phyloP scores from a whole-genome alignment of 2,329 filamentous ascomycete genomes.

The Alternaria alternata region DNA sequence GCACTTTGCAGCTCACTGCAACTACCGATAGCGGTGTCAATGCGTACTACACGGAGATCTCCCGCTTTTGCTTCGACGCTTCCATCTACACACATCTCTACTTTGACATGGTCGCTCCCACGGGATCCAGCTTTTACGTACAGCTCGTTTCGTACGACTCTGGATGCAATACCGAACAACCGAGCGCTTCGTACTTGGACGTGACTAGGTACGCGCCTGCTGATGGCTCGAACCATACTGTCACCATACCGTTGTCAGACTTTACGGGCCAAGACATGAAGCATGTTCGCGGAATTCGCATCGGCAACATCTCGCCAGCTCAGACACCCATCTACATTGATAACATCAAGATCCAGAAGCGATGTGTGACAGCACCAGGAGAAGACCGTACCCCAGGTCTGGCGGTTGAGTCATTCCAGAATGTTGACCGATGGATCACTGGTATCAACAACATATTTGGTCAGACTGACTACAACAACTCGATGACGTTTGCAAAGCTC shows the following conservation, averaged over 20 bases:
- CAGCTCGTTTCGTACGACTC: slow-evolving; percentile 17
- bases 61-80: slow-evolving; percentile 17
- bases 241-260: slow-evolving; percentile 13
- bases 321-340: slow-evolving; percentile 16
- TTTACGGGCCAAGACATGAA: slow-evolving; percentile 16
- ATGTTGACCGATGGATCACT: slow-evolving; percentile 16
- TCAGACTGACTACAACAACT: slow-evolving; percentile 14
- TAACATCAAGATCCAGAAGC: slow-evolving; percentile 17
- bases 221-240: slow-evolving; percentile 13
- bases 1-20: slow-evolving; percentile 15
- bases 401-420: slow-evolving; percentile 16
- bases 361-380: slow-evolving; percentile 16
- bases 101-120: slow-evolving; percentile 16
- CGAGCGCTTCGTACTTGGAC: slow-evolving; percentile 13
- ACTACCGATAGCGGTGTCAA: slow-evolving; percentile 15
- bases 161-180: slow-evolving; percentile 3
- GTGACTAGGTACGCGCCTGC: slow-evolving; percentile 14
- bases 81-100: slow-evolving; percentile 15
- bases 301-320: slow-evolving; percentile 16
- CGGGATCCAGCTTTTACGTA: slow-evolving; percentile 11
- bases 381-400: slow-evolving; percentile 15
- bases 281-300: slow-evolving; percentile 15
- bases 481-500: slow-evolving; percentile 16
- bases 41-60: slow-evolving; percentile 17
- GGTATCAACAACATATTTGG: slow-evolving; percentile 20